Evolutionary conservation across 2,329 filamentous ascomycete genomes (phyloP).

Genomic region (Coniochaeta sp.): DNA sequence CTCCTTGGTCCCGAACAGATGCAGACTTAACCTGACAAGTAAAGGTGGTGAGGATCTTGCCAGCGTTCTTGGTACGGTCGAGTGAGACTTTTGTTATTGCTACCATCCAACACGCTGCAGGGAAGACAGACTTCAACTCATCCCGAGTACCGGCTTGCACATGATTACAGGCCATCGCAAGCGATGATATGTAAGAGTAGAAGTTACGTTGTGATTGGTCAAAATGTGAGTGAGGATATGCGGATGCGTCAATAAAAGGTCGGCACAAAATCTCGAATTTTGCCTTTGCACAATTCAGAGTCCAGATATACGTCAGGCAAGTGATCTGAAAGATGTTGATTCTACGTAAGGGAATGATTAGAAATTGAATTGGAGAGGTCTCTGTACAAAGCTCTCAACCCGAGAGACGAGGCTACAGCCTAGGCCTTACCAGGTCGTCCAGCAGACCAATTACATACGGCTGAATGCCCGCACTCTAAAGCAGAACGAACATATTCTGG

Average conservation of each 20-base stretch:
- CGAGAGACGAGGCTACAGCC: background rate
- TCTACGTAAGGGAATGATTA: no score
- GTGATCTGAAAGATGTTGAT: no score
- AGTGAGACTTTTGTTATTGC: background rate
- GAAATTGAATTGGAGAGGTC: no score
- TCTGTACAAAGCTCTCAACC: no score
- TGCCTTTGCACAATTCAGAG: background rate
- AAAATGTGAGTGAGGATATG: background rate
- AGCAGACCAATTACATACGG: background rate
- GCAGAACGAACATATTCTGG: no score
- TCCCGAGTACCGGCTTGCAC: background rate
- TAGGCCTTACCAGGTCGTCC: background rate
- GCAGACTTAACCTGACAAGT: background rate
- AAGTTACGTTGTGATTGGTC: background rate
- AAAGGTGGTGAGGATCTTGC: background rate
- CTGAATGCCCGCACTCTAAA: no score
- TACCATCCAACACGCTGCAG: background rate
- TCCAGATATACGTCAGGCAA: background rate
- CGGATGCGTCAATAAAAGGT: background rate
- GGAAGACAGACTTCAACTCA: background rate
- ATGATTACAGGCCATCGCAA: background rate
- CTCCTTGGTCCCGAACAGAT: background rate
- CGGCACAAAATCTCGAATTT: no score
- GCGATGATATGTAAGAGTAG: background rate
- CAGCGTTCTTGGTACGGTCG: background rate